Evolutionary conservation across 306 rosid genomes (phyloP), one percentile per base, ranked within the genome.

Genomic region (Datisca glomerata): DNA sequence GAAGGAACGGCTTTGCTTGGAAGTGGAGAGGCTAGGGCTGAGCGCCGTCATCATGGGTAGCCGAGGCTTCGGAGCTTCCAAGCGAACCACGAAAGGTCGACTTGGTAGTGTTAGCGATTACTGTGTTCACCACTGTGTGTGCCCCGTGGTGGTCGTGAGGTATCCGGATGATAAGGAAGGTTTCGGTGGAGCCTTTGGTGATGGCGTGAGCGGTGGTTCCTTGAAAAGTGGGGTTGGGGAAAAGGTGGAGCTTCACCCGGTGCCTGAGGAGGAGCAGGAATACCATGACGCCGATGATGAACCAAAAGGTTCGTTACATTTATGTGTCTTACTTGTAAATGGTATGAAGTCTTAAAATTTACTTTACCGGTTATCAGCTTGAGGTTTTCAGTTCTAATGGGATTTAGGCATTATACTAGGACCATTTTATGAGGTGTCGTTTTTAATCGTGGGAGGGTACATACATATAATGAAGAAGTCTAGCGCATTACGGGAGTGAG

Each of bases 11-110:
- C 81, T 89, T 0, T 84, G 98, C 49, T 61, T 89, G 70, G 98
- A 89, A 51, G 95, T 89, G 7, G 93, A 89, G 85, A 68, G 98
- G 64, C 56, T 89, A 3, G 81, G 84, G 17, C 92, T 89, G 19
- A 73, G 92, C 55, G 93, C 86, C 24, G 83, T 91, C 24, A 69
- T 91, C 43, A 91, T 91, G 98, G 98, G 96, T 4, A 84, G 98
- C 56, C 60, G 94, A 8, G 96, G 98, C 15, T 72, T 75, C 18
- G 94, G 96, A 12, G 94, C 94, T 4, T 49, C 72, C 0, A 80
- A 65, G 71, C 51, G 86, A 8, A 51, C 49, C 15, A 4, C 64
- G 1, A 80, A 70, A 48, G 66, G 63, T 3, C 69, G 81, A 56
- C 89, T 89, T 2, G 98, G 98, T 0, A 89, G 95, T 39, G 92